phyloP scores from a whole-genome alignment of 139 green algal species.

The Haematococcus sp. region DNA sequence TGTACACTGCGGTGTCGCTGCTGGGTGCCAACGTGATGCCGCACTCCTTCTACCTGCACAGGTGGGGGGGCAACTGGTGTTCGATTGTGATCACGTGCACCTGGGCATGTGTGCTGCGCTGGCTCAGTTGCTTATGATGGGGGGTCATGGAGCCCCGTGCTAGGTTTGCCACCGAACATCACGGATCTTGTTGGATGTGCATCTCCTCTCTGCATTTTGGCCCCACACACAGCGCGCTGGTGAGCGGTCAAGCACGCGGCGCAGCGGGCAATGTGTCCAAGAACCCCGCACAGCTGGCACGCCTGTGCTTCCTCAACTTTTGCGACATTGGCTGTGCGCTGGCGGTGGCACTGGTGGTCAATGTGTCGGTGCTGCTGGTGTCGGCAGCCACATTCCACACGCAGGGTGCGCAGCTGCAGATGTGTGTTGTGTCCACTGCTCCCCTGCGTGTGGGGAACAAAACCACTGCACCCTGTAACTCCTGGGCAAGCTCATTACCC shows the following conservation, averaged over 20 bases:
- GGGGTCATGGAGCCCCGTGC: too few relatives aligned
- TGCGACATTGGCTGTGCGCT: slow-evolving; percentile 55
- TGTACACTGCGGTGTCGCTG: slow-evolving; percentile 60
- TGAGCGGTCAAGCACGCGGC: slow-evolving; percentile 27
- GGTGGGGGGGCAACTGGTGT: background rate
- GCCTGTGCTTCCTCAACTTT: slow-evolving; percentile 52
- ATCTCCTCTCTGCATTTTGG: background rate
- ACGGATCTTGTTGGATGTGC: background rate
- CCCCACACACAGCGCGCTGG: slow-evolving; percentile 33
- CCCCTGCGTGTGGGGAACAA: too few relatives aligned
- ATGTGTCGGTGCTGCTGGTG: slow-evolving; percentile 60
- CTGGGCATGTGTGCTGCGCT: too few relatives aligned
- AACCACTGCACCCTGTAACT: too few relatives aligned
- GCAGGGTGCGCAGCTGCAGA: slow-evolving; percentile 17
- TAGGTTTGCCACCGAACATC: too few relatives aligned
- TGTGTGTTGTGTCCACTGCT: too few relatives aligned
- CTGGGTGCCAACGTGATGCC: slow-evolving; percentile 66
- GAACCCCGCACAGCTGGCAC: background rate
- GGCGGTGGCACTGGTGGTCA: slow-evolving; percentile 55
- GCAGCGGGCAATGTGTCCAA: background rate
- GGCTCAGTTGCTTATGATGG: too few relatives aligned
- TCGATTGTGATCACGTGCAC: background rate
- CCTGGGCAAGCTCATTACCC: too few relatives aligned
- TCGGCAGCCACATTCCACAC: slow-evolving; percentile 57
- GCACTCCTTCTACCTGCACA: slow-evolving; percentile 64